Base-by-base conservation (phyloP, 2,329 filamentous ascomycete species). In the Aspergillus quadricinctus region DNA sequence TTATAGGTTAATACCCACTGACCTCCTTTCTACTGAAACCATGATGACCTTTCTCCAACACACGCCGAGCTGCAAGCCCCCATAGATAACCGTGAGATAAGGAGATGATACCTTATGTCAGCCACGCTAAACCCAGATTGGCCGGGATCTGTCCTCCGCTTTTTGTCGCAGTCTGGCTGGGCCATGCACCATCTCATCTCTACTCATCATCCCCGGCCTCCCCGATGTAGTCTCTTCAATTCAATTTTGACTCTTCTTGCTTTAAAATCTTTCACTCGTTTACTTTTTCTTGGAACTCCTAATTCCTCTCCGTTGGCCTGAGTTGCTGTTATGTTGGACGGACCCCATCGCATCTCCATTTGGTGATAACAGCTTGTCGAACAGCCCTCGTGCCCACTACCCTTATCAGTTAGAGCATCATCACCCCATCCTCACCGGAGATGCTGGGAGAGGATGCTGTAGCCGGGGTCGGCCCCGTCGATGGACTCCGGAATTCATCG, bases 381-480 rank as follows among this genome's bases (percentile, higher is more conserved):
- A 52, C 49, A 49, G 43, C 46, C 53, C 46, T 58, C 54, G 60
- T 49, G 37, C 48, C 57, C 54, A 49, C 53, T 41, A 49, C 29
- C 48, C 23, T 49, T 50, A 43, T 41, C 46, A 37, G 41, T 29
- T 28, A 49, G 35, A 23, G 10, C 46, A 19, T n/a, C 37, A 14
- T 28, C 45, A 21, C 37, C 31, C 27, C 56, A 9, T 29, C 35
- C 25, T 45, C 46, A 37, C 40, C 27, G 51, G 60, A 46, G 9
- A 67, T 65, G 59, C 65, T 73, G 65, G 71, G 73, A 57, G 67
- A 70, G 54, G 72, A 73, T 61, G 61, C 66, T 49, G 53, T 66
- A 6, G 54, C 69, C 45, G 69, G 68, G 35, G 60, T 62, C 54
- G 64, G 62, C 51, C 59, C 68, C 41, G 57, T 62, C 29, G 65